Evolutionary conservation across 352 stramenopile species (phyloP), one percentile per base, ranked within the genome.

Genomic region (Globisporangium perplexum): DNA sequence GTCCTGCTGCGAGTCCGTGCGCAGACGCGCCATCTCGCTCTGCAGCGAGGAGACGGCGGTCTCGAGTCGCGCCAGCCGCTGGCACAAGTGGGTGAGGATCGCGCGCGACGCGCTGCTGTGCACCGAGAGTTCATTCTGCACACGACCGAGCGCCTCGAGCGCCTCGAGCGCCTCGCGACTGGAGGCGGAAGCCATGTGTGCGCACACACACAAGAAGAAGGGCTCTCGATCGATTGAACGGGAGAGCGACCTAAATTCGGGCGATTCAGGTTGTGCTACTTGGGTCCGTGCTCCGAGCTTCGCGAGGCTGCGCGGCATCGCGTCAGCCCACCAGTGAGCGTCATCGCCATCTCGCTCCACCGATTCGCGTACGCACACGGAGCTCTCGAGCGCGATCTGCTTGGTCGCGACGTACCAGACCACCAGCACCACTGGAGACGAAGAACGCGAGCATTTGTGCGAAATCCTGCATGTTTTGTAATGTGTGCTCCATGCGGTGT

Each of bases 31-130:
- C 30, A 79, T 57, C 28, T 86, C 72, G 5, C 43, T 58, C 35
- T 82, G 76, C 15, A 85, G 51, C n/a, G 65, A 56, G n/a, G 66
- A 59, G 24, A 86, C 45, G 2, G 55, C 22, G 5, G 53, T 63
- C 51, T 93, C 82, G 17, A 93, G 60, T 1, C 65, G 65, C 2
- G 63, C 51, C 11, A 93, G 62, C 1, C 79, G 73, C 51, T 89
- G 68, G 28, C 75, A 88, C 12, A 92, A 53, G 24, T 88, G 69
- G 6, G 79, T 58, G 8, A 93, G 53, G 53, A 93, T 88, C 22
- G 69, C 65, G 3, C 79, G 73, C 7, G 76, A 85, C 0, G 79
- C 77, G 36, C 62, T 81, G 28, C 51, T 74, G 41, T 88, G 73
- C 3, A 81, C 57, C 1, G 47, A 50, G 11, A 92, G 51, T 33